Evolutionary conservation across 2,329 filamentous ascomycete genomes (phyloP).

Genomic region (Fusarium sp.): DNA sequence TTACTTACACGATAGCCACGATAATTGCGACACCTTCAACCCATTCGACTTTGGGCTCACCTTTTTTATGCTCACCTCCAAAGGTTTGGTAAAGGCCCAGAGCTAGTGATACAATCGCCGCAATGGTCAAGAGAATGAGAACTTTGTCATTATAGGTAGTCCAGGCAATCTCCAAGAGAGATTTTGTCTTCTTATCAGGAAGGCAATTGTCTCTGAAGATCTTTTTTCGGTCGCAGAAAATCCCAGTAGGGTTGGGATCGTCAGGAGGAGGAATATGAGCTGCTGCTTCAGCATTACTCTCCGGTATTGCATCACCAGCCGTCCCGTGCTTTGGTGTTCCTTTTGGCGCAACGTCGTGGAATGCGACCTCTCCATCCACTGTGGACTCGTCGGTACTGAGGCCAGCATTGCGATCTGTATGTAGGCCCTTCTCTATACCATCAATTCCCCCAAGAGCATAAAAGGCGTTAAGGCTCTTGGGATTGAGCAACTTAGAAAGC

Average conservation of each 20-base stretch:
- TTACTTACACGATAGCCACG: conserved; percentile 62
- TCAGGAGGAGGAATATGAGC: conserved; percentile 39
- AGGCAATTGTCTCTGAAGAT: conserved; percentile 69
- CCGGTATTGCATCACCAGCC: conserved; percentile 46
- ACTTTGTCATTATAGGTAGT: conserved; percentile 79
- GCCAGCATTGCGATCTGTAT: conserved; percentile 70
- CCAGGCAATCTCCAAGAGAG: conserved; percentile 71
- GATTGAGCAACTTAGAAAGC: conserved; percentile 80
- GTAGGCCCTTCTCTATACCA: conserved; percentile 78
- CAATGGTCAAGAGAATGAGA: conserved; percentile 73
- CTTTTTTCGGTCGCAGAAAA: conserved; percentile 46
- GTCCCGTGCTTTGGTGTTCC: conserved; percentile 48
- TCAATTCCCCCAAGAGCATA: conserved; percentile 77
- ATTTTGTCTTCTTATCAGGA: conserved; percentile 70
- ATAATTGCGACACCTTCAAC: conserved; percentile 74
- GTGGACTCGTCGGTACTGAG: conserved; percentile 74
- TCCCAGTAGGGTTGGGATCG: conserved; percentile 31
- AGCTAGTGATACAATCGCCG: conserved; percentile 73
- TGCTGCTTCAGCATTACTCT: conserved; percentile 37
- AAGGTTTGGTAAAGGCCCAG: conserved; percentile 77
- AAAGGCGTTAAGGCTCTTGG: conserved; percentile 79
- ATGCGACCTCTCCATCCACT: conserved; percentile 71
- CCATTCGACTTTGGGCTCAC: conserved; percentile 69
- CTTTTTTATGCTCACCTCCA: conserved; percentile 55
- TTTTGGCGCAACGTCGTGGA: conserved; percentile 66